A percentile compares a stretch with the other conserved stretches of the same genome.
Evolutionary conservation across 495 filamentous ascomycete genomes (phyloP).

Genomic region (Daldinia caldariorum): DNA sequence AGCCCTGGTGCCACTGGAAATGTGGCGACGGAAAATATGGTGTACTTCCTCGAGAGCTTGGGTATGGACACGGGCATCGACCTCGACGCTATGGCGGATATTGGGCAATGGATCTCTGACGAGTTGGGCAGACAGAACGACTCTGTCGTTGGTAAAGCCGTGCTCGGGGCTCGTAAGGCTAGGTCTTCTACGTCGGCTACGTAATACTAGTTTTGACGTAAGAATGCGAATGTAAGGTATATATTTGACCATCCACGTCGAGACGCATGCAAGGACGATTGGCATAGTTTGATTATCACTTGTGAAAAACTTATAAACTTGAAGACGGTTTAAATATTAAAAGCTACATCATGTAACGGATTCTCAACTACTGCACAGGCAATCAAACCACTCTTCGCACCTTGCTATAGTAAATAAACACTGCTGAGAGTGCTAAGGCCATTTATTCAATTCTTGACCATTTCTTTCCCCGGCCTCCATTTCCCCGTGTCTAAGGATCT

Average conservation of each 20-base stretch:
- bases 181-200: slow-evolving; percentile 13
- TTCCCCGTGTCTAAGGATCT: neutral
- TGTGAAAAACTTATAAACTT: neutral
- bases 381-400: neutral
- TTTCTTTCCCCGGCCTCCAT: neutral
- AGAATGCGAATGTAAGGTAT: neutral
- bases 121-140: slow-evolving; percentile 82
- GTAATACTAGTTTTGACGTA: neutral
- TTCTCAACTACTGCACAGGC: neutral
- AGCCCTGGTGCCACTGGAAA: slow-evolving; percentile 95
- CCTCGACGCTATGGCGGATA: slow-evolving; percentile 79
- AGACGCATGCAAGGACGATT: neutral
- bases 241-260: neutral
- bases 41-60: slow-evolving; percentile 87
- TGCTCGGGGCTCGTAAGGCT: slow-evolving; percentile 65
- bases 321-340: neutral
- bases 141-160: slow-evolving; percentile 80
- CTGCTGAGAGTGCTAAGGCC: neutral
- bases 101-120: slow-evolving; percentile 88
- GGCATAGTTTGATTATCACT: neutral
- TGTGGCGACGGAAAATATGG: slow-evolving; percentile 91
- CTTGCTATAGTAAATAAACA: neutral
- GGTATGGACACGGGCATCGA: slow-evolving; percentile 90
- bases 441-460: neutral
- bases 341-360: neutral